Evolutionary conservation across 2,329 filamentous ascomycete species (phyloP).

Genomic region (Botrytis elliptica): DNA sequence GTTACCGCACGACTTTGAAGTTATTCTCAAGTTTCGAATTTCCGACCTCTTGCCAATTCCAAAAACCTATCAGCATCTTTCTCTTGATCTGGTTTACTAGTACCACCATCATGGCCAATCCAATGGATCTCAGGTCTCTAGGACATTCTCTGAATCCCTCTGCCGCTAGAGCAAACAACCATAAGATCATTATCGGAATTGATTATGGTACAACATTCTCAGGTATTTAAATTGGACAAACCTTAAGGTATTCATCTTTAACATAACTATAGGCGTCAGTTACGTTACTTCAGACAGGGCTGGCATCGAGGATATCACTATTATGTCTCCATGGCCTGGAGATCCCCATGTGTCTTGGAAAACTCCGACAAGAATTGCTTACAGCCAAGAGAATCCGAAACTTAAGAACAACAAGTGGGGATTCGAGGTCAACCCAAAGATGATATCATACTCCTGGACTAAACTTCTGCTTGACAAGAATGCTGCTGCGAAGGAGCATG

Average conservation of each 20-base stretch:
- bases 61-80: too few species aligned
- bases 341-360: constrained; percentile 24
- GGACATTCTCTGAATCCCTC: too few species aligned
- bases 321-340: constrained; percentile 29
- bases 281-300: constrained; percentile 27
- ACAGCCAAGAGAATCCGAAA: constrained; percentile 25
- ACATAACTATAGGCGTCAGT: constrained; percentile 21
- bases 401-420: constrained; percentile 29
- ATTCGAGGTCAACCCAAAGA: constrained; percentile 30
- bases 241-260: neutral
- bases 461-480: constrained; percentile 34
- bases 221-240: constrained; percentile 17
- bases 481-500: constrained; percentile 22
- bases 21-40: too few species aligned
- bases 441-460: constrained; percentile 34
- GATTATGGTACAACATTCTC: constrained; percentile 35
- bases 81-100: too few species aligned
- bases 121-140: too few species aligned
- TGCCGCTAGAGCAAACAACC: neutral
- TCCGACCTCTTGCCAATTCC: too few species aligned
- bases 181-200: constrained; percentile 34
- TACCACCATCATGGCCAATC: too few species aligned
- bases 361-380: constrained; percentile 31
- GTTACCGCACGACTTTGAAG: too few species aligned
- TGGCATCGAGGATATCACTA: constrained; percentile 27